Evolutionary conservation across 768 basidiomycete genomes (phyloP), one percentile per base, ranked within the genome.

Genomic region (Paxillus involutus): DNA sequence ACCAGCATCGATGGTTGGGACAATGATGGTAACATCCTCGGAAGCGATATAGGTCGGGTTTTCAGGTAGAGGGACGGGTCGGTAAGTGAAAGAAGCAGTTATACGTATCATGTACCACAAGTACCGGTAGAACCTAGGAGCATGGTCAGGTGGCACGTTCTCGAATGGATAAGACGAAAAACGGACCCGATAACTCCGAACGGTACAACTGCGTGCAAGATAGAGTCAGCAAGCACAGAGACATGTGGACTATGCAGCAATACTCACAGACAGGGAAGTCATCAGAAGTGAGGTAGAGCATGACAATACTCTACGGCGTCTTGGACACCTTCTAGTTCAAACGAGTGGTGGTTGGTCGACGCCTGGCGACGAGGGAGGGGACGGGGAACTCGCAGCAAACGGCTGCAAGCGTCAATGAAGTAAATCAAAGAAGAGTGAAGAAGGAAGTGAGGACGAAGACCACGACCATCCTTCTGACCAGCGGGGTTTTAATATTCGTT

Each of bases 21-120:
- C 94, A 56, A 97, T 93, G 67, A 96, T 95, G 40, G 94, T 97
- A 60, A 97, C 94, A 76, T 97, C 94, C 68, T 97, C 94, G 1
- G 83, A 79, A 48, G 93, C 89, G 64, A 90, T 75, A 68, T 95
- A 96, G 19, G 93, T 95, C 1, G 94, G 92, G 68, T 92, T 88
- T 75, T 89, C 84, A 47, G 94, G 94, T 13, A 94, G 75, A 1
- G 92, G 93, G 44, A 96, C 84, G n/a, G 93, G 93, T 55, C 85
- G 82, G 75, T 95, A 95, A 41, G 86, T 83, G 62, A 80, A 77
- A 21, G 82, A 80, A n/a, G 92, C 94, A 35, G 81, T 71, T 29
- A 96, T 68, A 67, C 93, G 90, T 60, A 97, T 93, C 63, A 87
- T 66, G 71, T 88, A 96, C 94, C 93, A 95, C 54, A 95, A 78